phyloP scores from a whole-genome alignment of 164 flowering plant genomes.

The Umbilicus rupestris region DNA sequence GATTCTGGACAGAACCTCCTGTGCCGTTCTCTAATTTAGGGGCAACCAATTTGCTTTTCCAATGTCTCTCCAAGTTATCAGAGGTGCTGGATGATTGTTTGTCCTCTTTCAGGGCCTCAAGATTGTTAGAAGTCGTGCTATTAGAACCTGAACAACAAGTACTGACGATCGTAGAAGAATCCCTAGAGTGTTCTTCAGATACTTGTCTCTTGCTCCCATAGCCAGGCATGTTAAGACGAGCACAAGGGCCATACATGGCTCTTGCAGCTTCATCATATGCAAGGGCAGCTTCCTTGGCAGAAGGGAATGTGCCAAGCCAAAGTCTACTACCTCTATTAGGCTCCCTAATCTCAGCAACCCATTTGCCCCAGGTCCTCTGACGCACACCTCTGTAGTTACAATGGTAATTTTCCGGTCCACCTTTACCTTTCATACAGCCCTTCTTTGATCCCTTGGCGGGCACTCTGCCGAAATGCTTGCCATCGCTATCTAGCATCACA shows the following conservation, averaged over 20 bases:
- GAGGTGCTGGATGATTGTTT: neutral
- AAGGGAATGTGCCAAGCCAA: constrained; percentile 54
- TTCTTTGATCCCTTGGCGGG: constrained; percentile 81
- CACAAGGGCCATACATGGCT: constrained; percentile 48
- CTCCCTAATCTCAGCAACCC: constrained; percentile 77
- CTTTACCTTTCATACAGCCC: constrained; percentile 88
- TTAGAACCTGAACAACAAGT: constrained; percentile 6
- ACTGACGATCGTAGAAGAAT: neutral
- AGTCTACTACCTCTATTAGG: constrained; percentile 51
- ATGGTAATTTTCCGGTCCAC: constrained; percentile 58
- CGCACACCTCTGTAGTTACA: constrained; percentile 74
- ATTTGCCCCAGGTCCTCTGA: constrained; percentile 87
- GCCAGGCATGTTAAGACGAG: constrained; percentile 40
- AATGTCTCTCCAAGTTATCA: neutral
- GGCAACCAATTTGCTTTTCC: neutral
- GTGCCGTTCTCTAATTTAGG: neutral
- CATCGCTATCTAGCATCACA: constrained; percentile 20
- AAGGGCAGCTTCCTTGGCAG: constrained; percentile 44
- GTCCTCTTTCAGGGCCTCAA: neutral
- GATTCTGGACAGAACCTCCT: neutral
- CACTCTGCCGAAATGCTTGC: constrained; percentile 21
- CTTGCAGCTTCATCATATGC: constrained; percentile 55
- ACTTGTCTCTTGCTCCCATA: neutral
- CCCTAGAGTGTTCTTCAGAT: neutral
- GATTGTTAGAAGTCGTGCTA: constrained; percentile 7